Evolutionary conservation across 768 basidiomycete genomes (phyloP).

Genomic region (Kwoniella heveanensis): DNA sequence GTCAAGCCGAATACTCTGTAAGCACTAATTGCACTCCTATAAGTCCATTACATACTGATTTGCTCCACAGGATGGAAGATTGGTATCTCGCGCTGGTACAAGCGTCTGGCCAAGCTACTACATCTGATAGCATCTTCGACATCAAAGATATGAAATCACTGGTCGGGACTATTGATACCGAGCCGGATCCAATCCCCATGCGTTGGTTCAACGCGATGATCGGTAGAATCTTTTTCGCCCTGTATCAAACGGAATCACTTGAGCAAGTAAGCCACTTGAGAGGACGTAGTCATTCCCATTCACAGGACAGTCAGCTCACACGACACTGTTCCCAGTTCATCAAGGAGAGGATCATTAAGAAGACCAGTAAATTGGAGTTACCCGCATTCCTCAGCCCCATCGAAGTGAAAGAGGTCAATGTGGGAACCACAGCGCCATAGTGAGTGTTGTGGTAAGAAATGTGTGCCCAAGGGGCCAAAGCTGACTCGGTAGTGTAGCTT

Average conservation of each 20-base stretch:
- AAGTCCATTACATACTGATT: too few relatives aligned
- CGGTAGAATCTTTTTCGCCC: conserved; percentile 88
- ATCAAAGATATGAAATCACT: conserved; percentile 78
- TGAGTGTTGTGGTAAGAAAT: conserved; percentile 27
- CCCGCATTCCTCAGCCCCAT: conserved; percentile 83
- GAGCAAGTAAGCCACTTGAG: conserved; percentile 61
- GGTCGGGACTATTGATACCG: conserved; percentile 81
- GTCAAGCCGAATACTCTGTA: conserved; percentile 74
- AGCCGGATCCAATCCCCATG: conserved; percentile 94
- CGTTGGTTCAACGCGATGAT: conserved; percentile 95
- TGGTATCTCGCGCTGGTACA: conserved; percentile 70
- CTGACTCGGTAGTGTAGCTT: conserved; percentile 60
- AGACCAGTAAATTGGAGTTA: conserved; percentile 85
- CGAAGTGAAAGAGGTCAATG: conserved; percentile 81
- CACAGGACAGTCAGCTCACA: conserved; percentile 10
- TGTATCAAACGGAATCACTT: conserved; percentile 78
- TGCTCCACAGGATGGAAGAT: conserved; percentile 74
- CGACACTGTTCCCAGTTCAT: conserved; percentile 63
- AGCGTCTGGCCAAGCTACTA: conserved; percentile 56
- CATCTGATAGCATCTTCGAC: conserved; percentile 67
- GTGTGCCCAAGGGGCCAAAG: not conserved
- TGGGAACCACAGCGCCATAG: conserved; percentile 74
- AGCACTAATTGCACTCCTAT: conserved; percentile 4
- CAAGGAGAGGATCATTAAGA: conserved; percentile 86
- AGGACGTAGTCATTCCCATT: too few relatives aligned